A percentile compares a stretch with the other conserved stretches of the same genome.
phyloP scores from a whole-genome alignment of 2,329 filamentous ascomycete genomes.

The Talaromyces sp. region DNA sequence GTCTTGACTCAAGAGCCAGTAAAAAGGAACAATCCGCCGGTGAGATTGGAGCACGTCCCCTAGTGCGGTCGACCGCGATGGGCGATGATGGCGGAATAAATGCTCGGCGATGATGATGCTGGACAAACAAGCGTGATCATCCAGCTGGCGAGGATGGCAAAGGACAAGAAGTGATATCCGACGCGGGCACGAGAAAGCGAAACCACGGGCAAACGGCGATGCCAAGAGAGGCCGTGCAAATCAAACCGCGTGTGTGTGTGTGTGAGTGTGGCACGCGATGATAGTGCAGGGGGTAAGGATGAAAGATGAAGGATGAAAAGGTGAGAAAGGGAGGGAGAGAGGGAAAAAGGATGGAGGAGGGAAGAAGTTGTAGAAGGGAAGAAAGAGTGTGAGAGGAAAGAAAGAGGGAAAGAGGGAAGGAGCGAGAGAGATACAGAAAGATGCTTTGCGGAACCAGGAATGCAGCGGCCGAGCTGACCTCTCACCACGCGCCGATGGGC shows the following conservation, averaged over 20 bases:
- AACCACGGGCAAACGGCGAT: conserved; percentile 11
- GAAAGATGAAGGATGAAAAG: not conserved
- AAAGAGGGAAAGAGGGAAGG: conserved; percentile 17
- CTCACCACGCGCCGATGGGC: not conserved
- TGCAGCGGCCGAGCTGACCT: conserved; percentile 8
- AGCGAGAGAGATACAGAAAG: not conserved
- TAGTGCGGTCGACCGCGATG: not conserved
- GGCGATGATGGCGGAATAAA: too few species aligned
- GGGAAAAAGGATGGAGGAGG: conserved; percentile 12
- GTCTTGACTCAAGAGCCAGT: not conserved
- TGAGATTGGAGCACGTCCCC: not conserved
- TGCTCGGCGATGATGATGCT: not conserved
- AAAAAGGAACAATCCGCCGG: not conserved
- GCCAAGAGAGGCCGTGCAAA: not conserved
- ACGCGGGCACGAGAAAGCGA: conserved; percentile 17
- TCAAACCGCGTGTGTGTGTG: not conserved
- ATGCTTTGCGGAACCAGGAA: conserved; percentile 10
- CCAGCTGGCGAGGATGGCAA: not conserved
- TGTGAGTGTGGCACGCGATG: not conserved
- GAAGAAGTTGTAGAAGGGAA: conserved; percentile 16
- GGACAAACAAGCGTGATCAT: not conserved
- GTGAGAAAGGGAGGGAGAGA: not conserved
- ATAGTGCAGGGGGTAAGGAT: not conserved
- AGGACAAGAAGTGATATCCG: conserved; percentile 13
- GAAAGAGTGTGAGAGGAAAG: conserved; percentile 10